Percentiles rank a stretch among this genome's conserved stretches.
phyloP scores from a whole-genome alignment of 2,329 filamentous ascomycete genomes.

The Phoma sp. region DNA sequence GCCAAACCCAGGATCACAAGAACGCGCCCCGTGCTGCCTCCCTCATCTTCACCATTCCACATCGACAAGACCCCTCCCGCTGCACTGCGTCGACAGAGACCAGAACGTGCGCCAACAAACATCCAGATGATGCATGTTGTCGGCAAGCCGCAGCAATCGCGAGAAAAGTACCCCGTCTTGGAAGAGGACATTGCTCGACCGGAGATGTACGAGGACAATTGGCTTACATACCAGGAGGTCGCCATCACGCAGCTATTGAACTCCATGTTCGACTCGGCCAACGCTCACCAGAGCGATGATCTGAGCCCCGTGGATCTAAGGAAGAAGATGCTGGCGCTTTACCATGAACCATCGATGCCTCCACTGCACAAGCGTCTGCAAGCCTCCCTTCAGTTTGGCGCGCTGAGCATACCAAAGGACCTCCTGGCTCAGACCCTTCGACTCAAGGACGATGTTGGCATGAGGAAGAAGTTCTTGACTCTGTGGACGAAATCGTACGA shows the following conservation, averaged over 20 bases:
- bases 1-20: slow-evolving; percentile 32
- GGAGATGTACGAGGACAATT: slow-evolving; percentile 67
- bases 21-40: slow-evolving; percentile 25
- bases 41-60: slow-evolving; percentile 46
- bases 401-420: slow-evolving; percentile 62
- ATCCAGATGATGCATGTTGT: slow-evolving; percentile 43
- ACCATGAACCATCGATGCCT: slow-evolving; percentile 59
- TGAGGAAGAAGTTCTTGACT: slow-evolving; percentile 62
- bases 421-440: slow-evolving; percentile 53
- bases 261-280: slow-evolving; percentile 55
- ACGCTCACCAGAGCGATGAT: slow-evolving; percentile 32
- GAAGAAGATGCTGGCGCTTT: slow-evolving; percentile 58
- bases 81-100: slow-evolving; percentile 35
- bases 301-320: slow-evolving; percentile 48
- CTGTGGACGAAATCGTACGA: slow-evolving; percentile 66
- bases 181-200: slow-evolving; percentile 61
- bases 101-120: slow-evolving; percentile 35
- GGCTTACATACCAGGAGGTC: slow-evolving; percentile 67
- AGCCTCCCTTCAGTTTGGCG: slow-evolving; percentile 64
- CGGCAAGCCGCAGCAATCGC: slow-evolving; percentile 33
- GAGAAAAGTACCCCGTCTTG: slow-evolving; percentile 58
- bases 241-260: slow-evolving; percentile 67
- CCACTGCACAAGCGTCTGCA: slow-evolving; percentile 63
- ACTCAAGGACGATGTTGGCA: slow-evolving; percentile 62
- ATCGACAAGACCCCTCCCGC: slow-evolving; percentile 45